Conservation (phyloP, 2,329 filamentous ascomycete genomes). For the Verticillium dahliae region DNA sequence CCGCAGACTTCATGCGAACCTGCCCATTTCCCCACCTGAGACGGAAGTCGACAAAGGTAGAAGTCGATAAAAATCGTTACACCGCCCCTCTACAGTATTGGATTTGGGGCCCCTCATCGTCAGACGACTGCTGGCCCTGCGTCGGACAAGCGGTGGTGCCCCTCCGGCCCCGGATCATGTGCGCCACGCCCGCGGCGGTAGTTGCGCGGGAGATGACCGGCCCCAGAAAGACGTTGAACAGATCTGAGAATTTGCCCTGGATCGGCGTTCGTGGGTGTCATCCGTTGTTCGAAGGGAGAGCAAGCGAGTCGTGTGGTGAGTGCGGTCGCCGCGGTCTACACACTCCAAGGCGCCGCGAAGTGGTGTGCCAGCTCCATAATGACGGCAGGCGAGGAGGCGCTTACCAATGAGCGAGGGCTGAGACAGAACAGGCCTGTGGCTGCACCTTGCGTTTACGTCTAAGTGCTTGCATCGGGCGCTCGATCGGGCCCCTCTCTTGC, state of each 20-base stretch:
- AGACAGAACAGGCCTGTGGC: neutral
- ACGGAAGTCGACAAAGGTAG: neutral
- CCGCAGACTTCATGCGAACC: neutral
- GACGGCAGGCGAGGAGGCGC: neutral
- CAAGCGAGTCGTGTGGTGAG: neutral
- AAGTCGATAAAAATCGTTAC: neutral
- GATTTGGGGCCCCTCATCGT: neutral
- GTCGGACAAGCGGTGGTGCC: neutral
- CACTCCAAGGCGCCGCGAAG: neutral
- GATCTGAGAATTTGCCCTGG: neutral
- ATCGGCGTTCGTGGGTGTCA: neutral
- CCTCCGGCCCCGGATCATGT: neutral
- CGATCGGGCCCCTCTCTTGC: neutral
- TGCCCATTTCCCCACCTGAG: neutral
- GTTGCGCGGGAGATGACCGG: neutral
- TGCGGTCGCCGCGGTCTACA: neutral
- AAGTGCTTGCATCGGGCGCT: neutral
- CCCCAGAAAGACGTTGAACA: neutral
- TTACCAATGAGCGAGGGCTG: neutral
- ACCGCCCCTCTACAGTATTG: neutral
- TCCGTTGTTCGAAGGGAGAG: neutral
- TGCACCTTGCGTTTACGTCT: neutral
- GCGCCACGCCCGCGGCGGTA: neutral
- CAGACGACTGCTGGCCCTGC: neutral
- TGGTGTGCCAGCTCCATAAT: neutral